phyloP scores from a whole-genome alignment of 306 rosid genomes.

The Medicago arabica region DNA sequence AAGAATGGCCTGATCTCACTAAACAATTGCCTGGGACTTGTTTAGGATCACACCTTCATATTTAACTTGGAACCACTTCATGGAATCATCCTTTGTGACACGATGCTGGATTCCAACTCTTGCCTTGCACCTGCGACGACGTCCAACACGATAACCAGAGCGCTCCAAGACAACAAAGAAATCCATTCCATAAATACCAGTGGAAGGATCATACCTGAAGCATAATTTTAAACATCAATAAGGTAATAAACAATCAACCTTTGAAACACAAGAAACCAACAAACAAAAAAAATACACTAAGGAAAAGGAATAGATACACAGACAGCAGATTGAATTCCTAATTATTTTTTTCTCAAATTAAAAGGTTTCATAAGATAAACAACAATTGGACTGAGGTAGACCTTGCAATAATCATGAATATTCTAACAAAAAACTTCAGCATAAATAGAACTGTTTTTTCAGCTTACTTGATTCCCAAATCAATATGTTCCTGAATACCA shows the following conservation, averaged over 20 bases:
- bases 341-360: not conserved
- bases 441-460: not conserved
- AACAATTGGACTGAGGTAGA: not conserved
- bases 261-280: not conserved
- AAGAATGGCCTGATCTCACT: constrained; percentile 16
- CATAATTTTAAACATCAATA: not conserved
- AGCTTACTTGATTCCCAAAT: constrained; percentile 82
- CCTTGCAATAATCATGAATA: not conserved
- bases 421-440: not conserved
- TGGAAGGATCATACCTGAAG: constrained; percentile 85
- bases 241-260: not conserved
- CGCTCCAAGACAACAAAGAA: constrained; percentile 87
- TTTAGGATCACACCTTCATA: constrained; percentile 93
- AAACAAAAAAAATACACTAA: not conserved
- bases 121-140: constrained; percentile 79
- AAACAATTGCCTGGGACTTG: constrained; percentile 63
- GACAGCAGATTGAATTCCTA: not conserved
- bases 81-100: constrained; percentile 89
- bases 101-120: constrained; percentile 86
- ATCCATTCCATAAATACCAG: constrained; percentile 93
- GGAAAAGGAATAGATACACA: not conserved
- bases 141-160: constrained; percentile 84
- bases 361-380: not conserved
- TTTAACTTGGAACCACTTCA: constrained; percentile 96
- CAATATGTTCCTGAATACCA: constrained; percentile 91